Conservation (phyloP, 73 alveolate genomes). For the Effrenium voratum region DNA sequence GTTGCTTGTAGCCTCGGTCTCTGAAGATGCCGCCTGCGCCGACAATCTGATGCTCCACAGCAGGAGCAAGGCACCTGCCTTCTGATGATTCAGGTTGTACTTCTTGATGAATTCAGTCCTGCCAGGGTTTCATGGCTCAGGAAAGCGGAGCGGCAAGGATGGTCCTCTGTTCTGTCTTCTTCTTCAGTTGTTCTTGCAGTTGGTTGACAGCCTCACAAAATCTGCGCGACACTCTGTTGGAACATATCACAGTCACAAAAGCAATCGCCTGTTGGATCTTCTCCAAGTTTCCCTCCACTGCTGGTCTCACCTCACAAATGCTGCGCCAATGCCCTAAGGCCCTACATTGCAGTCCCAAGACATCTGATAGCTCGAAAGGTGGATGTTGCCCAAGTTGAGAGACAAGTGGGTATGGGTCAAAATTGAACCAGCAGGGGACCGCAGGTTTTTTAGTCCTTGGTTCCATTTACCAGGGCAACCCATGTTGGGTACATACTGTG, state of each 20-base stretch:
- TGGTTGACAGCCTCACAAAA: slow-evolving; percentile 26
- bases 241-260: neutral
- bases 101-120: slow-evolving; percentile 74
- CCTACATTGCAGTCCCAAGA: no score
- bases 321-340: no score
- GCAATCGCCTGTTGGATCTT: slow-evolving; percentile 66
- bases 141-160: neutral
- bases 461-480: no score
- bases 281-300: slow-evolving; percentile 61
- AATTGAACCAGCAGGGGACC: no score
- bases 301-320: slow-evolving; percentile 63
- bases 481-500: no score
- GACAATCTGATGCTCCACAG: neutral
- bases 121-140: neutral
- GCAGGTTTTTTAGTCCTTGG: no score
- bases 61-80: neutral
- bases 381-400: neutral
- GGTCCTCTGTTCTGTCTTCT: slow-evolving; percentile 70
- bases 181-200: slow-evolving; percentile 59
- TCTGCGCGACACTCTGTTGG: neutral
- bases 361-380: no score
- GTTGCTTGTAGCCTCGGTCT: slow-evolving; percentile 65
- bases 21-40: neutral
- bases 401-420: neutral
- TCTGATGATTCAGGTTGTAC: neutral